Evolutionary conservation across 2,329 filamentous ascomycete species (phyloP).

Genomic region (Mycosphaerella sp.): DNA sequence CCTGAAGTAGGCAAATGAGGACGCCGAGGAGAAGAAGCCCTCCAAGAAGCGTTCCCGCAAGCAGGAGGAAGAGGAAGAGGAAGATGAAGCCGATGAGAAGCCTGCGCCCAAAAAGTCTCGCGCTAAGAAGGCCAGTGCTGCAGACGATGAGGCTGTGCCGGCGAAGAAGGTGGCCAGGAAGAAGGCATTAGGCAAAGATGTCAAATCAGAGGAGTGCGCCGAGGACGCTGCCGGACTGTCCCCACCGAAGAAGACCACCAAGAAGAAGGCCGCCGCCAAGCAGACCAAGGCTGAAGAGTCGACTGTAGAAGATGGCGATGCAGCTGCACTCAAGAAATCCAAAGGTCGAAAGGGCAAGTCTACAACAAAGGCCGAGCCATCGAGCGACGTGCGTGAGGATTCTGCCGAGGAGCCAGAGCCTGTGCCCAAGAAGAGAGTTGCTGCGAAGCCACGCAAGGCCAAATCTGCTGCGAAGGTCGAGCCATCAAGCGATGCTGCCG

Average conservation of each 20-base stretch:
- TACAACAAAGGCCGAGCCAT: slow-evolving; percentile 23
- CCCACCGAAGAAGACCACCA: slow-evolving; percentile 21
- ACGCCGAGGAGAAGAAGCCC: slow-evolving; percentile 30
- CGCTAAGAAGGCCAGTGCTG: slow-evolving; percentile 19
- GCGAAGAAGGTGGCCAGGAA: slow-evolving; percentile 23
- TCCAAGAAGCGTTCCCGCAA: slow-evolving; percentile 25
- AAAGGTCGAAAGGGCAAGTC: slow-evolving; percentile 28
- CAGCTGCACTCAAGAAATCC: slow-evolving; percentile 23
- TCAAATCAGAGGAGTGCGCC: slow-evolving; percentile 13
- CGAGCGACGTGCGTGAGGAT: slow-evolving; percentile 13
- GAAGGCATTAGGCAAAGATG: slow-evolving; percentile 18
- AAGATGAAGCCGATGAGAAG: slow-evolving; percentile 21
- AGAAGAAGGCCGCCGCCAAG: slow-evolving; percentile 19
- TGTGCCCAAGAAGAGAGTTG: slow-evolving; percentile 26
- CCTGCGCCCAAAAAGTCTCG: slow-evolving; percentile 22
- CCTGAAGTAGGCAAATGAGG: slow-evolving; percentile 16
- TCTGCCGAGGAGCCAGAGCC: slow-evolving; percentile 28
- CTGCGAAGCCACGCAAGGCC: slow-evolving; percentile 32
- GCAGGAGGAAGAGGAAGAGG: slow-evolving; percentile 26
- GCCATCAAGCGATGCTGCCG: slow-evolving; percentile 10
- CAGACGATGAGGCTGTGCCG: slow-evolving; percentile 19
- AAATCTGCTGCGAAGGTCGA: slow-evolving; percentile 29
- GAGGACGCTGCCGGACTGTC: slow-evolving; percentile 17
- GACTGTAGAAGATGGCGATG: slow-evolving; percentile 16
- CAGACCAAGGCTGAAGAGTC: slow-evolving; percentile 14